phyloP scores from a whole-genome alignment of 345 rosid genomes.

The Crucihimalaya himalaica region DNA sequence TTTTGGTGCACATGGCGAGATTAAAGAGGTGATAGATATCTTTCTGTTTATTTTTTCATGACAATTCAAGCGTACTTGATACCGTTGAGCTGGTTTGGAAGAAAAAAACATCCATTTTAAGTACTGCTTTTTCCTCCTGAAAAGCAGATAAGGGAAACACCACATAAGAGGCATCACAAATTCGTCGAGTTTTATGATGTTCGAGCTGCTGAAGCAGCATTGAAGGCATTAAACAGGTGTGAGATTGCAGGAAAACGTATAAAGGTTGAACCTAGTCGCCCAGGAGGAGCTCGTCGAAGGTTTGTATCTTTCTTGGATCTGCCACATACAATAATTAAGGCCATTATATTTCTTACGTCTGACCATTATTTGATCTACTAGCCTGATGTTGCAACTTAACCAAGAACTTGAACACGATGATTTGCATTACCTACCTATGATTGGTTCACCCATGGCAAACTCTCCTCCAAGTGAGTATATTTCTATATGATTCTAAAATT shows the following conservation, averaged over 20 bases:
- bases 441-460: conserved; percentile 68
- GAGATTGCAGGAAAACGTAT: conserved; percentile 87
- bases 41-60: not conserved
- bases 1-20: conserved; percentile 81
- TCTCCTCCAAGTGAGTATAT: conserved; percentile 46
- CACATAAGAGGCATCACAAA: conserved; percentile 82
- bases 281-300: conserved; percentile 83
- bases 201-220: conserved; percentile 81
- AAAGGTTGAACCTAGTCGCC: conserved; percentile 88
- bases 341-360: conserved; percentile 10
- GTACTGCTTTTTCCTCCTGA: conserved; percentile 10
- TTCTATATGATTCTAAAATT: not conserved
- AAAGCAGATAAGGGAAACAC: conserved; percentile 82
- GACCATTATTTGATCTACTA: conserved; percentile 35
- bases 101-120: conserved; percentile 7
- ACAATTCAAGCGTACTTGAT: not conserved
- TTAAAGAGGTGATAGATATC: conserved; percentile 65
- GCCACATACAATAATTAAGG: not conserved
- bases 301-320: conserved; percentile 25
- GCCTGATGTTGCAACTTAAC: conserved; percentile 67
- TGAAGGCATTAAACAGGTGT: conserved; percentile 70
- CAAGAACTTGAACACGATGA: conserved; percentile 75
- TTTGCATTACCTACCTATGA: conserved; percentile 52
- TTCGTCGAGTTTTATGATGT: conserved; percentile 83
- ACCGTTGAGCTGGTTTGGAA: not conserved